Conservation (phyloP, 139 green algal genomes). For the Chlorella ohadii region DNA sequence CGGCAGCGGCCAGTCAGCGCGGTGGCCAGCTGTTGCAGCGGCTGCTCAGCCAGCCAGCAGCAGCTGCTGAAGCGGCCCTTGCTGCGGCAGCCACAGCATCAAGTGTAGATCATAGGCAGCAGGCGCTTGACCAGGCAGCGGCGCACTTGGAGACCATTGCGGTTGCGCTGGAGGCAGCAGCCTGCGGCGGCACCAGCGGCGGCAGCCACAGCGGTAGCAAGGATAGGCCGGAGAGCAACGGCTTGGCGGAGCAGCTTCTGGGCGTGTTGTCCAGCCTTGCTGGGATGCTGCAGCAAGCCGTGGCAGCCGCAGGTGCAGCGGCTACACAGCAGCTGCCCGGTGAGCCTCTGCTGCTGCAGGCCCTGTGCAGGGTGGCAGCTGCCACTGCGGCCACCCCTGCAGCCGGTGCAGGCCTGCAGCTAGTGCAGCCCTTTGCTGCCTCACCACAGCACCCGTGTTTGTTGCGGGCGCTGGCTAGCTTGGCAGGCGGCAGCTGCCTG, state of each 20-base stretch:
- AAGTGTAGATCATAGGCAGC: not conserved
- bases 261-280: not conserved
- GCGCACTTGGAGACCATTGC: constrained; percentile 3
- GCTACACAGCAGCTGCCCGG: not conserved
- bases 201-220: too few species aligned
- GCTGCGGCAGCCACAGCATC: not conserved
- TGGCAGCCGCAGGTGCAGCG: not conserved
- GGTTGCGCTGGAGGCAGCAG: not conserved
- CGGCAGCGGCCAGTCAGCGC: not conserved
- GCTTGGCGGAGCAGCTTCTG: constrained; percentile 1
- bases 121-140: not conserved
- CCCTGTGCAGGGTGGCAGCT: constrained; percentile 10
- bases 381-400: not conserved
- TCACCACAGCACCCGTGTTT: not conserved
- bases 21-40: not conserved
- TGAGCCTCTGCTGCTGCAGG: not conserved
- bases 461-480: not conserved
- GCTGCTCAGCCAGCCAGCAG: not conserved
- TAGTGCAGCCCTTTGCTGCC: not conserved
- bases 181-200: not conserved
- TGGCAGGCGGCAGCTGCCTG: not conserved
- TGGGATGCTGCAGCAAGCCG: not conserved
- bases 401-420: not conserved
- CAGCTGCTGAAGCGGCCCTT: not conserved
- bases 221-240: not conserved